Evolutionary conservation across 2,329 filamentous ascomycete species (phyloP), one percentile per base, ranked within the genome.

Genomic region (Apiospora koreana): DNA sequence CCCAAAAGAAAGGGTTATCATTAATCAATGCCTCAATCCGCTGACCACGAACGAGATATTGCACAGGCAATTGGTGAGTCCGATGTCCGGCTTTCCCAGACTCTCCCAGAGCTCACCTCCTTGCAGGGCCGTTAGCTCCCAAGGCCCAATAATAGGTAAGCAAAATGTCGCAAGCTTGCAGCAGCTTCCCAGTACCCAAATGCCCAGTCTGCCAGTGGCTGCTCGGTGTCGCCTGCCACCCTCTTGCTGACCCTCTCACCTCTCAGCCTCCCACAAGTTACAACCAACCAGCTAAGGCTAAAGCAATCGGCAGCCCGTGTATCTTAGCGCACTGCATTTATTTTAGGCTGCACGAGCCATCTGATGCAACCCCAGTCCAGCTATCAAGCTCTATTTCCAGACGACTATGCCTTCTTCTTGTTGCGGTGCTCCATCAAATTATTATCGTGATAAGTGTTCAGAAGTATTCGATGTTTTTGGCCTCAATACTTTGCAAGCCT

Each of bases 371-470:
- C 31, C 54, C 54, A 62, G 54, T 62, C 54, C 54, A 62, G 31
- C 54, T 62, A 62, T 21, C 18, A 31, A 62, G 54, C 31, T 62
- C 54, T 62, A 62, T 38, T 62, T 6, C 54, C 54, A 62, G 54
- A 38, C 31, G 54, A 62, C 21, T 62, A 62, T 62, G 54, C 54
- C 54, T 62, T 62, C 54, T 62, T 58, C 41, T 12, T 43, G 41
- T 18, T 58, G 31, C 54, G 54, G 35, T 31, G 54, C 54, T 62
- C 54, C 54, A 62, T 62, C 54, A 62, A 62, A 62, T 58, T 58
- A 62, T 62, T 62, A 62, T 62, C 54, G 54, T 62, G 54, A 62
- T 62, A 62, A 62, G 54, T 62, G 28, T 62, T 62, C 54, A 12
- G 35, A 62, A 62, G 54, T 62, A 21, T 62, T 62, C 54, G 9